These are phyloP conservation scores for Nemania serpens DNA, from an alignment of 2,329 filamentous ascomycete genomes.

Conservation along the genomic window DNA sequence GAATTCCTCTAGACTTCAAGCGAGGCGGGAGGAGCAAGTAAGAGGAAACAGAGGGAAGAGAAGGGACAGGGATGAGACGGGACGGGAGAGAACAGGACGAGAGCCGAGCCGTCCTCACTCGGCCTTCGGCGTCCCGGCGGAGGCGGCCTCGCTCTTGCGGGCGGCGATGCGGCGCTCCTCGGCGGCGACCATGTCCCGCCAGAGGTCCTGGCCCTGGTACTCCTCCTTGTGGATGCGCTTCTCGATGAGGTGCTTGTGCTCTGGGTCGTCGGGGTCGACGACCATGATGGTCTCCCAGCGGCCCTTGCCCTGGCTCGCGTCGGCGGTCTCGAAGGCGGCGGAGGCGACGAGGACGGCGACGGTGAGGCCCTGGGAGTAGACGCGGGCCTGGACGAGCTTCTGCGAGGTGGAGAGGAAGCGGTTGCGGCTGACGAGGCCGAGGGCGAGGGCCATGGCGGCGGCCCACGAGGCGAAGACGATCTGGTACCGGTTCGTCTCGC, in stretches of 20 bases:
- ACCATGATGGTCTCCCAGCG: constrained; percentile 86
- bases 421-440: constrained; percentile 77
- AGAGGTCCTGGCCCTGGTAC: constrained; percentile 88
- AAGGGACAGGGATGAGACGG: not conserved
- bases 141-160: constrained; percentile 34
- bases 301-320: constrained; percentile 75
- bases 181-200: constrained; percentile 87
- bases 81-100: too few species aligned
- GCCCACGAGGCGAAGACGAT: constrained; percentile 85
- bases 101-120: not conserved
- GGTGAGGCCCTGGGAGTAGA: constrained; percentile 90
- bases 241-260: constrained; percentile 82
- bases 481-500: constrained; percentile 79
- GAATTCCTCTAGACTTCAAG: too few species aligned
- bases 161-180: constrained; percentile 67
- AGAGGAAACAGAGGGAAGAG: too few species aligned
- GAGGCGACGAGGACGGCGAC: constrained; percentile 81
- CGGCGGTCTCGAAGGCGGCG: constrained; percentile 78
- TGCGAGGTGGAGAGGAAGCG: constrained; percentile 75
- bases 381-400: constrained; percentile 92
- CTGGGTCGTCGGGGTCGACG: constrained; percentile 78
- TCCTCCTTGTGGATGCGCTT: constrained; percentile 86
- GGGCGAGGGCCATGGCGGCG: constrained; percentile 75
- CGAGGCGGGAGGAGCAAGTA: too few species aligned
- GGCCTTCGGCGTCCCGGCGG: not conserved